These are phyloP conservation scores for Galerina sulciceps DNA, from an alignment of 768 basidiomycete species.

Conservation along the genomic window DNA sequence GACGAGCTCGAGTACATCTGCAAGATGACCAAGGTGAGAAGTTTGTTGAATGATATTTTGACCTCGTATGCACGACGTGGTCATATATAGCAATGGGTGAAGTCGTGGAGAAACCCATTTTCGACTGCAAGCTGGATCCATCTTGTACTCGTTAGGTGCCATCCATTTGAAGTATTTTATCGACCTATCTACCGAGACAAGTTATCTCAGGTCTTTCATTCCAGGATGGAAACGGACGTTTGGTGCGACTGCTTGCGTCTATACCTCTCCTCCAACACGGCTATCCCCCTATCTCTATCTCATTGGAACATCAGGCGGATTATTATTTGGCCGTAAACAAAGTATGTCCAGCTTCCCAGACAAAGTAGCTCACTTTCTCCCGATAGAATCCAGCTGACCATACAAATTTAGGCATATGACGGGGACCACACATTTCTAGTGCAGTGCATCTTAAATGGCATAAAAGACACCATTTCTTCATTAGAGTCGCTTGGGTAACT, in stretches of 20 bases:
- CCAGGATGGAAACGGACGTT: constrained; percentile 36
- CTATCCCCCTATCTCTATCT: constrained; percentile 32
- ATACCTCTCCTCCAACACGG: constrained; percentile 32
- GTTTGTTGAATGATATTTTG: too few relatives aligned
- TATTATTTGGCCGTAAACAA: constrained; percentile 29
- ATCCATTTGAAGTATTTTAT: constrained; percentile 37
- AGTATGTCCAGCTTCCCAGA: constrained; percentile 17
- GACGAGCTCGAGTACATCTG: constrained; percentile 33
- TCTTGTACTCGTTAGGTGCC: constrained; percentile 29
- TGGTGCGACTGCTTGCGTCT: constrained; percentile 33
- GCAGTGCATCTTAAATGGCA: constrained; percentile 26
- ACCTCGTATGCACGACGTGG: not conserved
- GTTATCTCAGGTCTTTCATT: not conserved
- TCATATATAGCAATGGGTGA: constrained; percentile 26
- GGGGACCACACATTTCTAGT: constrained; percentile 26
- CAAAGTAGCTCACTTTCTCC: not conserved
- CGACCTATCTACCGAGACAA: too few relatives aligned
- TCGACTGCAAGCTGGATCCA: constrained; percentile 35
- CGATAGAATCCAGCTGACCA: too few relatives aligned
- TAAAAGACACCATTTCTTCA: constrained; percentile 24
- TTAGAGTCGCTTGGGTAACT: not conserved
- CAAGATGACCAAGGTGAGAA: constrained; percentile 34
- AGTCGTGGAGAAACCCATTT: constrained; percentile 31
- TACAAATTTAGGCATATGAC: constrained; percentile 21
- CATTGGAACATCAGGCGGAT: constrained; percentile 20